Conservation (phyloP, 345 rosid species). For the Citrus reticulata region DNA sequence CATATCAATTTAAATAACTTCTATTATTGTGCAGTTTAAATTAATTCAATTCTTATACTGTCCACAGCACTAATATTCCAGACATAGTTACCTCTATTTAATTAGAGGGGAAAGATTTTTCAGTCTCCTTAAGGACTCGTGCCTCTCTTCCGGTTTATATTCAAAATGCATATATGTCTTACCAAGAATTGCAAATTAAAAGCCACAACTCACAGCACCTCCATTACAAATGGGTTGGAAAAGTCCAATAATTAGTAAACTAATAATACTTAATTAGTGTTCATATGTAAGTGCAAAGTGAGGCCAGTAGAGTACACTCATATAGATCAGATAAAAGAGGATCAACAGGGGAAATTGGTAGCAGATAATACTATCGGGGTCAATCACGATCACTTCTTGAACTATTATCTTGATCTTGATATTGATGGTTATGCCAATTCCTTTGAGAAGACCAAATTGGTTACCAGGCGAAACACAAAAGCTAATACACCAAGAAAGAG, state of each 20-base stretch:
- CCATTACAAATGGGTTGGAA: no score
- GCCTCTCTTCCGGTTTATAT: no score
- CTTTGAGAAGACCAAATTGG: constrained; percentile 32
- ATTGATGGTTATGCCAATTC: constrained; percentile 43
- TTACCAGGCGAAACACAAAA: constrained; percentile 8
- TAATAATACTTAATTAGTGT: no score
- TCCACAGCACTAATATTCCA: no score
- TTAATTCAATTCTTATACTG: no score
- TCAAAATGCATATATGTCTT: not conserved
- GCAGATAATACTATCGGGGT: constrained; percentile 38
- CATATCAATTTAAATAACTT: no score
- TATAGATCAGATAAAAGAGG: constrained; percentile 16
- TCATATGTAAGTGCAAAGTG: constrained; percentile 17
- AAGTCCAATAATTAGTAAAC: not conserved
- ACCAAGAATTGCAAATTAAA: no score
- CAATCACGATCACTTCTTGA: constrained; percentile 39
- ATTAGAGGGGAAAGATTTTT: no score
- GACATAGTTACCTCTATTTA: no score
- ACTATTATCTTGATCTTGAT: constrained; percentile 42
- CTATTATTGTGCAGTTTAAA: no score
- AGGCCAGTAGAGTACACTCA: constrained; percentile 28
- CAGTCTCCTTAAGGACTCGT: no score
- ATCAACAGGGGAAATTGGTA: constrained; percentile 33
- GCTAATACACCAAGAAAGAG: constrained; percentile 36
- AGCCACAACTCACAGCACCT: no score